Conservation (phyloP, 805 yeast genomes). For the Lipomyces orientalis region DNA sequence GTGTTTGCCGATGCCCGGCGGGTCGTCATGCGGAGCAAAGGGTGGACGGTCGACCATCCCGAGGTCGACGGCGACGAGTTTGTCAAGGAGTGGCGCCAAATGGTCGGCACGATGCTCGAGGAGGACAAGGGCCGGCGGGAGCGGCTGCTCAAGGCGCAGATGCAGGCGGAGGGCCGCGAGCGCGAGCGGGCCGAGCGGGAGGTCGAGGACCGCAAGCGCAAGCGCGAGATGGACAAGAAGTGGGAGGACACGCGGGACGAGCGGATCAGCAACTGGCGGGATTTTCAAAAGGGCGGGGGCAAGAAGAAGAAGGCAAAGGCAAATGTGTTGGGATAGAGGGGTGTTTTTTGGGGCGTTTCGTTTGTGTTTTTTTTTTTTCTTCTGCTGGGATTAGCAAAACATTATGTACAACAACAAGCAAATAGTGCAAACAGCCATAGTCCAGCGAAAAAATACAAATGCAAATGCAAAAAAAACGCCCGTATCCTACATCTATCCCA, state of each 20-base stretch:
- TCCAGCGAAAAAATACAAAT: neutral
- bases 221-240: slow-evolving; percentile 50
- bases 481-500: neutral
- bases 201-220: slow-evolving; percentile 45
- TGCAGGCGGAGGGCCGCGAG: slow-evolving; percentile 51
- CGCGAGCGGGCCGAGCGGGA: slow-evolving; percentile 47
- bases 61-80: slow-evolving; percentile 49
- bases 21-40: slow-evolving; percentile 47
- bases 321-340: slow-evolving; percentile 49
- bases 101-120: slow-evolving; percentile 52
- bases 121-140: slow-evolving; percentile 55
- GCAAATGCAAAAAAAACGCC: neutral
- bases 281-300: slow-evolving; percentile 52
- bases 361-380: no score
- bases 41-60: slow-evolving; percentile 50
- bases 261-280: slow-evolving; percentile 67
- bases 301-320: slow-evolving; percentile 56
- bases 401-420: no score
- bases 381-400: neutral
- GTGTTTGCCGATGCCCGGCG: slow-evolving; percentile 54
- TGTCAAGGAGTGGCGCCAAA: slow-evolving; percentile 50
- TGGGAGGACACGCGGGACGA: slow-evolving; percentile 69
- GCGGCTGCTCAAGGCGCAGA: slow-evolving; percentile 50
- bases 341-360: neutral
- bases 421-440: neutral